Evolutionary conservation across 305 asterid genomes (phyloP).

Genomic region (Euphrasia arctica): DNA sequence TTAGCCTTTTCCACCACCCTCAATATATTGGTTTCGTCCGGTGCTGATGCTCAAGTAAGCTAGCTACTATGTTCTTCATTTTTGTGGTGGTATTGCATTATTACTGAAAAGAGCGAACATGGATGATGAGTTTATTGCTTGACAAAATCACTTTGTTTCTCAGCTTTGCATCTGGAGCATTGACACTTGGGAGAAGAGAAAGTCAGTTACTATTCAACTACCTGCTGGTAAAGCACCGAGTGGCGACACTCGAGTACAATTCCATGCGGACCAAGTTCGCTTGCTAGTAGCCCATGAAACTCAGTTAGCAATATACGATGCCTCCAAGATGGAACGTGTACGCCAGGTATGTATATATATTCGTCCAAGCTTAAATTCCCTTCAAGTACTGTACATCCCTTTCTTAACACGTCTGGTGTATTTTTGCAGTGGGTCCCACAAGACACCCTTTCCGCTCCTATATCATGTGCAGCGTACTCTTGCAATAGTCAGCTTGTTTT

Average conservation of each 20-base stretch:
- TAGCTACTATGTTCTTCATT: too few species aligned
- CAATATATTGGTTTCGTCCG: slow-evolving; percentile 74
- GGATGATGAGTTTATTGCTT: not conserved
- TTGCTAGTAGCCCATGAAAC: slow-evolving; percentile 92
- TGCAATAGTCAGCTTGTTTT: slow-evolving; percentile 90
- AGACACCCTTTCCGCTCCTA: slow-evolving; percentile 83
- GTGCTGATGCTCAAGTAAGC: slow-evolving; percentile 84
- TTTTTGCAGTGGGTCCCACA: slow-evolving; percentile 89
- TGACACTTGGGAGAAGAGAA: slow-evolving; percentile 94
- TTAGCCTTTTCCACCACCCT: slow-evolving; percentile 74
- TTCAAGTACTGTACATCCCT: not conserved
- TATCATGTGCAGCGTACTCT: slow-evolving; percentile 90
- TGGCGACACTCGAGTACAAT: slow-evolving; percentile 96
- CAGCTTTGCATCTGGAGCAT: slow-evolving; percentile 98
- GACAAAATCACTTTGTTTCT: slow-evolving; percentile 14
- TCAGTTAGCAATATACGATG: slow-evolving; percentile 86
- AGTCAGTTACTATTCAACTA: slow-evolving; percentile 71
- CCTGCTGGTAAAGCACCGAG: slow-evolving; percentile 88
- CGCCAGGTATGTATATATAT: slow-evolving; percentile 61
- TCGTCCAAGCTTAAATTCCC: slow-evolving; percentile 9
- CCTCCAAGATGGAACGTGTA: slow-evolving; percentile 89
- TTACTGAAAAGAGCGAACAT: too few species aligned
- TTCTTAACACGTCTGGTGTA: not conserved
- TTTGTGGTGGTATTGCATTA: too few species aligned
- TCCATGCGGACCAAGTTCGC: slow-evolving; percentile 84